Evolutionary conservation across 306 rosid species (phyloP).

Genomic region (Argentina anserina): DNA sequence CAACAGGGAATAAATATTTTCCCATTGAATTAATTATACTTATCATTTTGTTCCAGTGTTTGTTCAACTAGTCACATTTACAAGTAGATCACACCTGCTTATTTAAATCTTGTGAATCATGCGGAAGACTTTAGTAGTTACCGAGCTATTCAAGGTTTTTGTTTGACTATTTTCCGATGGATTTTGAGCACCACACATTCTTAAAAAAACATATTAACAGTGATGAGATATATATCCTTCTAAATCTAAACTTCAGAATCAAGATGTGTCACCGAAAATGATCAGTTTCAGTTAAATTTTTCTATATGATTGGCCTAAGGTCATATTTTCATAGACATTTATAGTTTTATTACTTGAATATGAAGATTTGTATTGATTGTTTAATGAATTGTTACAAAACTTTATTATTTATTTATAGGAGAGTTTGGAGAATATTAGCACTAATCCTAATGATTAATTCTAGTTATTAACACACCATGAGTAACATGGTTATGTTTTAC

Average conservation of each 20-base stretch:
- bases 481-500: no score
- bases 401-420: no score
- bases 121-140: background rate
- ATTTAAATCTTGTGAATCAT: background rate
- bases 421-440: no score
- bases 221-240: no score
- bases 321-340: no score
- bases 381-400: no score
- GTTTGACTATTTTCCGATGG: background rate
- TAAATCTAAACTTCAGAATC: no score
- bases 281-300: background rate
- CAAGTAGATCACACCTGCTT: background rate
- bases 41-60: background rate
- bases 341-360: no score
- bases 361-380: no score
- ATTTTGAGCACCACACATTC: background rate
- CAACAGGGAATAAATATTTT: constrained; percentile 8
- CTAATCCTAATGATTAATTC: no score
- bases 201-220: no score
- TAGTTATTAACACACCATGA: no score
- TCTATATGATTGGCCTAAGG: background rate
- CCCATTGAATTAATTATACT: background rate
- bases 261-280: background rate
- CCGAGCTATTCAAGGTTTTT: background rate
- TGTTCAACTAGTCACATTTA: background rate